Evolutionary conservation across 192 early-diverging fungal species (phyloP).

Genomic region (Backusella sp.): DNA sequence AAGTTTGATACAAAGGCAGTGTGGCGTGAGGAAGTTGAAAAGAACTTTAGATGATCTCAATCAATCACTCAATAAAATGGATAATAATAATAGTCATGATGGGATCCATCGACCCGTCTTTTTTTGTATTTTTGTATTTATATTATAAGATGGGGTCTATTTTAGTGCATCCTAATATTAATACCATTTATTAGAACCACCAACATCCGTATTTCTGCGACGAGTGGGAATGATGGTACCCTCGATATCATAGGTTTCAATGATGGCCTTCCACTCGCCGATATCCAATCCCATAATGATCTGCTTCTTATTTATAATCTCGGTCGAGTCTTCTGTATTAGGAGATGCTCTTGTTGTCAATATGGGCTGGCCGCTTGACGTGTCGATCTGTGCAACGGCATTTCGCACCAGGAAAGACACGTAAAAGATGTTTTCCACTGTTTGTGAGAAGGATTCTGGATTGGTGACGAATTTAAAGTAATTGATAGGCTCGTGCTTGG

Average conservation of each 20-base stretch:
- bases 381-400: conserved; percentile 74
- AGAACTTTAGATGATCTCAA: background rate
- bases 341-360: conserved; percentile 63
- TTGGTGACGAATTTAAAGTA: conserved; percentile 89
- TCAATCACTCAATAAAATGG: background rate
- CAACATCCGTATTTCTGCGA: background rate
- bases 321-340: conserved; percentile 63
- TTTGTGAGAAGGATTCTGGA: conserved; percentile 87
- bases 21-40: conserved; percentile 33
- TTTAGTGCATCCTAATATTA: background rate
- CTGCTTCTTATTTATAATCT: conserved; percentile 73
- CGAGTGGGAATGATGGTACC: conserved; percentile 65
- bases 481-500: conserved; percentile 56
- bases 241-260: conserved; percentile 62
- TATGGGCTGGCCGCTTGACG: conserved; percentile 67
- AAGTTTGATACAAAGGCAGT: conserved; percentile 37
- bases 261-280: conserved; percentile 65
- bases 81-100: background rate
- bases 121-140: too few relatives aligned
- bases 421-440: conserved; percentile 96
- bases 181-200: background rate
- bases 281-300: conserved; percentile 74
- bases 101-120: background rate
- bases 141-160: too few relatives aligned
- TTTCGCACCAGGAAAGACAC: conserved; percentile 94